Base-by-base conservation (phyloP, 2,329 filamentous ascomycete species). In the Aspergillus luchuensis region DNA sequence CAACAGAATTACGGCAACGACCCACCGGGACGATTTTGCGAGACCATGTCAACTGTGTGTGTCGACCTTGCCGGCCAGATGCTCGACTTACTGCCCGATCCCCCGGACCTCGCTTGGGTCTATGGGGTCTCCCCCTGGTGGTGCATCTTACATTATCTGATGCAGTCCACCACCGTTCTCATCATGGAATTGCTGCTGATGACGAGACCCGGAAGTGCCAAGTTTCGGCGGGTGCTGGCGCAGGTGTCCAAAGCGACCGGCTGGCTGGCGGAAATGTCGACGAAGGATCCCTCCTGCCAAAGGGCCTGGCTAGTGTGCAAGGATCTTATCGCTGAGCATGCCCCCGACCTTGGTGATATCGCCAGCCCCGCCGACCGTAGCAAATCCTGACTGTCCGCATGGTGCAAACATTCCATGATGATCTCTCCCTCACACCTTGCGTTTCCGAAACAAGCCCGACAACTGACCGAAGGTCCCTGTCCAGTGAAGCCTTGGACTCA, bases 101-200 rank as follows among this genome's bases (percentile, higher is more conserved):
- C 68, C 33, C 72, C 74, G 2, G 70, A 75, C 50, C 56, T 68
- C 5, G 62, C 67, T 5, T 72, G 71, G 49, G 56, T 78, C 4
- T 71, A 73, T 49, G 64, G 64, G 15, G 61, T 73, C 7, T 68
- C 71, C 1, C 75, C 76, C 17, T 80, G 78, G 78, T 79, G 75
- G 74, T 75, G 69, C 60, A 64, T 78, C 17, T 64, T 80, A 30
- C 77, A 80, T 57, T 76, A 74, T 61, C 60, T 80, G 15, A 76
- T 79, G 63, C 78, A 80, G 63, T 67, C 76, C 11, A 71, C 69
- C 2, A 71, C 72, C 2, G 69, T 79, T 5, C 67, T 78, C 21
- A 68, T 78, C 54, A 73, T 75, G 10, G 70, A 77, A 57, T 60
- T 78, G 5, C 69, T 76, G 28, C 71, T 74, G 33, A 67, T 72